A percentile compares a stretch with the other conserved stretches of the same genome.
Evolutionary conservation across 495 filamentous ascomycete genomes (phyloP).

Genomic region (Venustampulla echinocandica): DNA sequence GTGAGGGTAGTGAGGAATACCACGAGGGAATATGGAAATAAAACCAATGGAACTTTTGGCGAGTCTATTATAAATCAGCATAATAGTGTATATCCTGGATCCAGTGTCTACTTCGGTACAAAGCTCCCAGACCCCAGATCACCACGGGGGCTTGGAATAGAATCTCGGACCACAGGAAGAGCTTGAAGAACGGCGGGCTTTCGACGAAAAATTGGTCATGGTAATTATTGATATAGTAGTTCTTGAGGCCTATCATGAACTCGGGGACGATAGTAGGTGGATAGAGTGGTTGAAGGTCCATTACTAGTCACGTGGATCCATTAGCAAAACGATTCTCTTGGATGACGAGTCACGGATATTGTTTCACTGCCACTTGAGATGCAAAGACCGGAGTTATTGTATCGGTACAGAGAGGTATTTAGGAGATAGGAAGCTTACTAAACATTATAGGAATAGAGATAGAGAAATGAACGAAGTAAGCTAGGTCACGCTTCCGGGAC

Average conservation of each 20-base stretch:
- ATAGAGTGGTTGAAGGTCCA: slow-evolving; percentile 60
- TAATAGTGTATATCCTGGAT: not conserved
- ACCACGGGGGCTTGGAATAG: slow-evolving; percentile 60
- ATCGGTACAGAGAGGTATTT: no score
- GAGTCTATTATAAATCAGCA: slow-evolving; percentile 34
- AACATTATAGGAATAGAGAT: slow-evolving; percentile 61
- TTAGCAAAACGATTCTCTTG: not conserved
- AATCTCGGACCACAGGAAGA: slow-evolving; percentile 61
- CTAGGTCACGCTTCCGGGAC: slow-evolving; percentile 32
- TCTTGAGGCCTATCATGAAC: slow-evolving; percentile 42
- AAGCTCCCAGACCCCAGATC: slow-evolving; percentile 50
- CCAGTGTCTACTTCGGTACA: slow-evolving; percentile 39
- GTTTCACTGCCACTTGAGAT: no score
- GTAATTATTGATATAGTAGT: slow-evolving; percentile 58
- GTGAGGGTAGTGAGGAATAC: slow-evolving; percentile 63
- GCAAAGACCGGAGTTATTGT: no score
- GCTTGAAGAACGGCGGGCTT: slow-evolving; percentile 59
- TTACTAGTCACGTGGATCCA: slow-evolving; percentile 34
- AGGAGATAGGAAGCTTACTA: slow-evolving; percentile 32
- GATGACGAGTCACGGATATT: not conserved
- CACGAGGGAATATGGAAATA: slow-evolving; percentile 62
- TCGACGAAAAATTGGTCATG: slow-evolving; percentile 68
- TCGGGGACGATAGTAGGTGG: slow-evolving; percentile 44
- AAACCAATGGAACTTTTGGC: slow-evolving; percentile 50
- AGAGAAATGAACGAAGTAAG: slow-evolving; percentile 63